Percentiles rank a stretch among this genome's conserved stretches.
phyloP scores from a whole-genome alignment of 306 rosid species.

The Canavalia ensiformis region DNA sequence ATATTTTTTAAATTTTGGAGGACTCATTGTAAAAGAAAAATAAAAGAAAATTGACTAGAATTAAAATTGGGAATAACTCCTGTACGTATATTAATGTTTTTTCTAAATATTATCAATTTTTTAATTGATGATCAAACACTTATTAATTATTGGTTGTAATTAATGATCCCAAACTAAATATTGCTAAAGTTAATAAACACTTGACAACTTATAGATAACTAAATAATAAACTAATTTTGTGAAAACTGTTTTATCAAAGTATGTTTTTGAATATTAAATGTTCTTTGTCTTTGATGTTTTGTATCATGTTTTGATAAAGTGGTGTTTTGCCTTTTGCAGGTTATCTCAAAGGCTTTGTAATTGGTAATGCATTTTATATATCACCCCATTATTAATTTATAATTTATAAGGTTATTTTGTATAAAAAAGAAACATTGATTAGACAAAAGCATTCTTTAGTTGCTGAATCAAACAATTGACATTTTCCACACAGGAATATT shows the following conservation, averaged over 20 bases:
- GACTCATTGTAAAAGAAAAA: too few relatives aligned
- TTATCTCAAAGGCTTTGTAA: background rate
- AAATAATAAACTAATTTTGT: background rate
- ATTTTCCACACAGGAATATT: background rate
- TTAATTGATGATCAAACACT: background rate
- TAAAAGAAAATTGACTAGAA: too few relatives aligned
- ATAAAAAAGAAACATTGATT: background rate
- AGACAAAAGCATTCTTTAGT: too few relatives aligned
- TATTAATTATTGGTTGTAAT: background rate
- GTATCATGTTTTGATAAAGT: background rate
- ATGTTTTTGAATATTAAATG: background rate
- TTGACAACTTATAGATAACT: background rate
- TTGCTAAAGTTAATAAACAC: too few relatives aligned
- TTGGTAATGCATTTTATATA: background rate
- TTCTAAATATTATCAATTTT: too few relatives aligned
- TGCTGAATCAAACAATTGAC: background rate
- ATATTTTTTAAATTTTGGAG: too few relatives aligned
- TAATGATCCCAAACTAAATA: too few relatives aligned
- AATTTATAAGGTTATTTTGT: background rate
- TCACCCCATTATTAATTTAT: background rate
- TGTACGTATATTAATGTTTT: background rate
- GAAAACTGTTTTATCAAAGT: background rate
- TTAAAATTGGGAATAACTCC: too few relatives aligned
- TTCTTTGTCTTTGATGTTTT: background rate
- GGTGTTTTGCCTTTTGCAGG: background rate